Evolutionary conservation across 2,329 filamentous ascomycete genomes (phyloP).

Genomic region (Bipolaris cookei): DNA sequence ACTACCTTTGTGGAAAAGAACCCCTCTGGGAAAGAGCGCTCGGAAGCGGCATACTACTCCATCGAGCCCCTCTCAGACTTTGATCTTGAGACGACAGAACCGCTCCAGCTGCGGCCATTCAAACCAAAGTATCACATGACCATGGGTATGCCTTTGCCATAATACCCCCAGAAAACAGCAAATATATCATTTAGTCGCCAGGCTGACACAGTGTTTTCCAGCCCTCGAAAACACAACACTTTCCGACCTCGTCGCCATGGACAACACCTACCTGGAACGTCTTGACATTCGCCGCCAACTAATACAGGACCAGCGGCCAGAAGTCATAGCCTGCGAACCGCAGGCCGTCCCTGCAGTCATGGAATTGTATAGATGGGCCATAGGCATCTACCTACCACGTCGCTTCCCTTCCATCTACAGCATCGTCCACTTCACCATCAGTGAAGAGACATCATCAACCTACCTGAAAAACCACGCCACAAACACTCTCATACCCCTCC

Average conservation of each 20-base stretch:
- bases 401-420: conserved; percentile 64
- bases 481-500: conserved; percentile 50
- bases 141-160: conserved; percentile 59
- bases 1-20: neutral
- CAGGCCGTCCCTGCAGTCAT: conserved; percentile 56
- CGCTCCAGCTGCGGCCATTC: conserved; percentile 62
- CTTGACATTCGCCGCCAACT: conserved; percentile 58
- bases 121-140: conserved; percentile 68
- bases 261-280: conserved; percentile 63
- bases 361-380: conserved; percentile 64
- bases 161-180: neutral
- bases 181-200: too few species aligned
- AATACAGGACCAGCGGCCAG: conserved; percentile 53
- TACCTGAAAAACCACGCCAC: conserved; percentile 56
- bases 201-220: conserved; percentile 31
- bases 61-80: conserved; percentile 59
- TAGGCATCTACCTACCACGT: conserved; percentile 61
- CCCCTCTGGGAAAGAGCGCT: conserved; percentile 1
- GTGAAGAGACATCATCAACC: conserved; percentile 23
- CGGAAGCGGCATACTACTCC: conserved; percentile 45
- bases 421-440: conserved; percentile 17
- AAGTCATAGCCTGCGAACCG: conserved; percentile 49
- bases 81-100: conserved; percentile 58
- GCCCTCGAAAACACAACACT: conserved; percentile 60
- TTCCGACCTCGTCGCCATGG: conserved; percentile 64